Conservation (phyloP, 2,329 filamentous ascomycete genomes). For the Seiridium cupressi region DNA sequence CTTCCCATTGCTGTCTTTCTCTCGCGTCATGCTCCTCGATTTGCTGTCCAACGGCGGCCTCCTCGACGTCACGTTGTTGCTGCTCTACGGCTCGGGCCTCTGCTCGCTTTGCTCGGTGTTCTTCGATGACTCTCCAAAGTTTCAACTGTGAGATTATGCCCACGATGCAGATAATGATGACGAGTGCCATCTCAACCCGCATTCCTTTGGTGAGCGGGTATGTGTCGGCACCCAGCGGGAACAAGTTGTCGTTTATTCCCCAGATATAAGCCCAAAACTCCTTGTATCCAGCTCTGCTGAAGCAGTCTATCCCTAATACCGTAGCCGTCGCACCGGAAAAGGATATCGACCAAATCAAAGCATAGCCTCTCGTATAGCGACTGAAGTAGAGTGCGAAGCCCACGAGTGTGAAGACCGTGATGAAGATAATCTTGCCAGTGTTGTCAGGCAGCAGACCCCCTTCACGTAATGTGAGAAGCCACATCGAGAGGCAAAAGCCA, state of each 20-base stretch:
- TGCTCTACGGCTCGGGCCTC: slow-evolving; percentile 48
- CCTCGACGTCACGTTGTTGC: slow-evolving; percentile 47
- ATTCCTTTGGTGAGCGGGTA: slow-evolving; percentile 89
- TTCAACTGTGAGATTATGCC: slow-evolving; percentile 83
- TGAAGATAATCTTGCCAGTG: slow-evolving; percentile 69
- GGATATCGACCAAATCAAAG: slow-evolving; percentile 71
- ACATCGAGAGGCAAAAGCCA: slow-evolving; percentile 86
- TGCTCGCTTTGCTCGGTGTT: slow-evolving; percentile 54
- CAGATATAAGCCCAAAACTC: slow-evolving; percentile 96
- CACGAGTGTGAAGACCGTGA: slow-evolving; percentile 66
- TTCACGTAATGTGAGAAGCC: slow-evolving; percentile 75
- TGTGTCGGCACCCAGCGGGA: slow-evolving; percentile 71
- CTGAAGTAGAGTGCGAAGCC: slow-evolving; percentile 76
- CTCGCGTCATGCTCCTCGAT: slow-evolving; percentile 61
- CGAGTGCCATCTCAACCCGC: slow-evolving; percentile 76
- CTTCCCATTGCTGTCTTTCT: slow-evolving; percentile 73
- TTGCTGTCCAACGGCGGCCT: slow-evolving; percentile 68
- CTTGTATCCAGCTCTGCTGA: slow-evolving; percentile 84
- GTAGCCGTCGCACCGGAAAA: slow-evolving; percentile 79
- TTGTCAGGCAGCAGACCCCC: slow-evolving; percentile 70
- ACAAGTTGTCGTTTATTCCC: slow-evolving; percentile 75
- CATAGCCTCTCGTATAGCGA: slow-evolving; percentile 74
- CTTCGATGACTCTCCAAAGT: slow-evolving; percentile 78
- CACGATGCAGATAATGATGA: slow-evolving; percentile 70
- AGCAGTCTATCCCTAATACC: slow-evolving; percentile 86